phyloP scores from a whole-genome alignment of 129 eudicot species.

The Arctium lappa region DNA sequence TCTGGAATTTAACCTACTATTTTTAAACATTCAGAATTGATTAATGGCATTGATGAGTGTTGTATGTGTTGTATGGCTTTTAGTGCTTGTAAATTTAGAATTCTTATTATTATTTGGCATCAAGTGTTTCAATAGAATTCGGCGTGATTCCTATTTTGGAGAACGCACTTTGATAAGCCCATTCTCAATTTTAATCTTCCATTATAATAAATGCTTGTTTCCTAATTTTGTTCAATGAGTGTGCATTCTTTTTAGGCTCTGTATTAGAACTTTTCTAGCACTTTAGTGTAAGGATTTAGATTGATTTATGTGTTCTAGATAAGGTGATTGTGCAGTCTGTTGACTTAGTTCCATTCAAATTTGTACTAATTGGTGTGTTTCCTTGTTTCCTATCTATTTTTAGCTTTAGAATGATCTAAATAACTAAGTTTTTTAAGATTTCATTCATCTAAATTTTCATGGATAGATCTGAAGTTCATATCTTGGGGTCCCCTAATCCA shows the following conservation, averaged over 20 bases:
- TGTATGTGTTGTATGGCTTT: not conserved
- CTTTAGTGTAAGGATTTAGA: conserved; percentile 17
- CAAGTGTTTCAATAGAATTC: not conserved
- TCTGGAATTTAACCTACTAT: not conserved
- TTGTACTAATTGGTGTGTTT: conserved; percentile 23
- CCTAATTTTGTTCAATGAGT: conserved; percentile 3
- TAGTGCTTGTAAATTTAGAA: no score
- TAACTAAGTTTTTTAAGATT: conserved; percentile 17
- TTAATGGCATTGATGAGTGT: not conserved
- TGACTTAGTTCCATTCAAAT: conserved; percentile 26
- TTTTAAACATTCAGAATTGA: not conserved
- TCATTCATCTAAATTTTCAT: not conserved
- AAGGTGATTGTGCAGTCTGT: conserved; percentile 26
- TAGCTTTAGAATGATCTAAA: conserved; percentile 18
- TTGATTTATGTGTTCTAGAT: conserved; percentile 21
- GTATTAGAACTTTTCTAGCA: conserved; percentile 13
- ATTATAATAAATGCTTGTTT: not conserved
- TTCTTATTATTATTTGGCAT: not conserved
- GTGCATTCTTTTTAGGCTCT: conserved; percentile 20
- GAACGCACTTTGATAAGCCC: not conserved
- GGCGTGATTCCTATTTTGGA: not conserved
- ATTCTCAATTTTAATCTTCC: conserved; percentile 9
- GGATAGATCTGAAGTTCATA: not conserved
- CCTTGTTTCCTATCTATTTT: conserved; percentile 8
- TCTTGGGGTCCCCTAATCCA: no score